Evolutionary conservation across 495 filamentous ascomycete genomes (phyloP), one percentile per base, ranked within the genome.

Genomic region (Clavariopsis aquatica): DNA sequence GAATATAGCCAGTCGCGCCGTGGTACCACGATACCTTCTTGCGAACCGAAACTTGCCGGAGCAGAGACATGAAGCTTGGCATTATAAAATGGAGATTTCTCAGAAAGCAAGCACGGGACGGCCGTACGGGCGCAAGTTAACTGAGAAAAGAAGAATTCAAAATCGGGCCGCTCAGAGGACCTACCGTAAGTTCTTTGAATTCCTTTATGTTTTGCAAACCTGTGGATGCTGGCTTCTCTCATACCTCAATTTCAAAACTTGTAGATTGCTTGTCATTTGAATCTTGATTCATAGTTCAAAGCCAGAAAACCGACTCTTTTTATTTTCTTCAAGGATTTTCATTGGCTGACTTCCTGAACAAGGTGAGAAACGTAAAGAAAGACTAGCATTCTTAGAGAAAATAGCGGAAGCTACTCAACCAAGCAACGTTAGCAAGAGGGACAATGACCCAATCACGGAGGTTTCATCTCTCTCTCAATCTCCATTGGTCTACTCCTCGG

Each of bases 131-230:
- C 43, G 63, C 13, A 60, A 52, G 19, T 36, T 66, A 20, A 66
- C 63, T 9, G 55, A 66, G 29, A 66, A 66, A 43, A 58, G 63
- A 27, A 28, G 63, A 9, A 17, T 41, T 6, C 63, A 66, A 46
- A 66, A 66, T 54, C 63, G 55, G 5, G 55, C 56, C 1, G 63
- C 63, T 0, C 63, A 66, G 36, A 26, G 24, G 31, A 52, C 31
- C 20, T 66, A 66, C 36, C 63, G 62, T 60, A 19, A 46, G 56
- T 53, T 12, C 22, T 26, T 43, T 17, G 12, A 17, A 43, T 43
- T 43, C 38, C 8, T 17, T 17, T 17, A 2, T 43, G 38, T 43
- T 43, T 17, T n/a, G n/a, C n/a, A n/a, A 9, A n/a, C n/a, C n/a
- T 9, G 38, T 17, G 12, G 38, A 17, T 17, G 2, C n/a, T 43